Conservation (phyloP, 805 yeast genomes). For the Metahyphopichia silvanorum region DNA sequence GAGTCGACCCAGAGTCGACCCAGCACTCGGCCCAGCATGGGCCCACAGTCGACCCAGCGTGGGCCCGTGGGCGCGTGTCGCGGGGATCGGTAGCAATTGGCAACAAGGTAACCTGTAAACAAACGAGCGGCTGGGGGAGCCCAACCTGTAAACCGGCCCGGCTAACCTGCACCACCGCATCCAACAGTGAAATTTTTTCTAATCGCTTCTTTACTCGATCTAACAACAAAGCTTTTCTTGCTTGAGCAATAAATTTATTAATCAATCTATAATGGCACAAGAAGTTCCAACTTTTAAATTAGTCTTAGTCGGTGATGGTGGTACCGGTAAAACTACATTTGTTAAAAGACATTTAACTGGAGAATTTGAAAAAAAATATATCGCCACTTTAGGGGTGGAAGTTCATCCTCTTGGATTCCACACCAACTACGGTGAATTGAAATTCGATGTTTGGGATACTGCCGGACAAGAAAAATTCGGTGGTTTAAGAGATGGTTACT, state of each 20-base stretch:
- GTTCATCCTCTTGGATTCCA: constrained; percentile 97
- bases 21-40: too few species aligned
- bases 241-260: constrained; percentile 5
- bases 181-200: too few species aligned
- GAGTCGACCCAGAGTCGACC: too few species aligned
- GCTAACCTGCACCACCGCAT: too few species aligned
- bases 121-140: too few species aligned
- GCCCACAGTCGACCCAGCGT: too few species aligned
- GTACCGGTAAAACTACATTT: constrained; percentile 99
- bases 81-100: too few species aligned
- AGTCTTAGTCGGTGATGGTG: constrained; percentile 99
- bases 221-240: too few species aligned
- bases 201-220: too few species aligned
- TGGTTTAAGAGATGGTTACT: constrained; percentile 99
- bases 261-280: constrained; percentile 50
- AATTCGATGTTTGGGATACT: constrained; percentile 99
- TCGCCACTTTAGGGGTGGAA: constrained; percentile 99
- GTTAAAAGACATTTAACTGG: constrained; percentile 99
- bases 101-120: too few species aligned
- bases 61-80: too few species aligned
- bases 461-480: constrained; percentile 99
- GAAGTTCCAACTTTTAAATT: constrained; percentile 96
- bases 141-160: too few species aligned
- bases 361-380: constrained; percentile 98
- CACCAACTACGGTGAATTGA: constrained; percentile 98